Percentiles rank a stretch among this genome's conserved stretches.
Evolutionary conservation across 2,329 filamentous ascomycete genomes (phyloP).

Genomic region (Exophiala alcalophila): DNA sequence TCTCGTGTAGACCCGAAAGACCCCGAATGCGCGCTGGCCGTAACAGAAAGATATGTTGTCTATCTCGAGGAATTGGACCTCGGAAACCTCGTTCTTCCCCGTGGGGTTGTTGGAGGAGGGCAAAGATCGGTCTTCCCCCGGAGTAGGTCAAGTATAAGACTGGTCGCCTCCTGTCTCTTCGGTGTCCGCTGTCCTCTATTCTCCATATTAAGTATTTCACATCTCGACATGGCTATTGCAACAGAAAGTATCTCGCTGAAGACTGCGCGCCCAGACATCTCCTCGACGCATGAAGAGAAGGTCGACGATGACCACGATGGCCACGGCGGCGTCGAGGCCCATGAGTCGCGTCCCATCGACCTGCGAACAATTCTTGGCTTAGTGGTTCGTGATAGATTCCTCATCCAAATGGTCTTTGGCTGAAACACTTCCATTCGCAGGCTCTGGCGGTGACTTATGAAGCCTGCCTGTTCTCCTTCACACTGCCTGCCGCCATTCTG

Average conservation of each 20-base stretch:
- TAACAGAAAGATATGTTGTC: background rate
- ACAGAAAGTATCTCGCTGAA: too few relatives aligned
- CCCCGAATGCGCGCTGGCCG: slow-evolving; percentile 1
- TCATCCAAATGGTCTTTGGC: background rate
- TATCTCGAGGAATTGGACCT: background rate
- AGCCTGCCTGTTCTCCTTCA: slow-evolving; percentile 11
- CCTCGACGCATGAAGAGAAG: slow-evolving; percentile 4
- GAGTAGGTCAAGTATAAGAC: background rate
- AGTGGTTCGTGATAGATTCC: slow-evolving; percentile 10
- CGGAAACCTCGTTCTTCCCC: slow-evolving; percentile 2
- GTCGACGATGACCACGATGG: background rate
- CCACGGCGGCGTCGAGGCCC: slow-evolving; percentile 1
- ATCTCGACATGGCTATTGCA: slow-evolving; percentile 4
- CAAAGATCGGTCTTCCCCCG: background rate
- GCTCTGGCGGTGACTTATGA: slow-evolving; percentile 19
- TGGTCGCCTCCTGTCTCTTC: background rate
- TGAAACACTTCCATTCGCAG: too few relatives aligned
- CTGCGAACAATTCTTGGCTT: slow-evolving; percentile 8
- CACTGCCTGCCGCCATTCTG: slow-evolving; percentile 9
- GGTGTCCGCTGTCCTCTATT: background rate
- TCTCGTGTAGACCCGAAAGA: background rate
- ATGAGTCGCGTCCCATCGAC: slow-evolving; percentile 9
- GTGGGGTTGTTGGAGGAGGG: slow-evolving; percentile 7
- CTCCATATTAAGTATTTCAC: slow-evolving; percentile 1
- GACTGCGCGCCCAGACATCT: slow-evolving; percentile 2